These are phyloP conservation scores for Sporothrix humicola DNA, from an alignment of 2,329 filamentous ascomycete species.

Conservation along the genomic window DNA sequence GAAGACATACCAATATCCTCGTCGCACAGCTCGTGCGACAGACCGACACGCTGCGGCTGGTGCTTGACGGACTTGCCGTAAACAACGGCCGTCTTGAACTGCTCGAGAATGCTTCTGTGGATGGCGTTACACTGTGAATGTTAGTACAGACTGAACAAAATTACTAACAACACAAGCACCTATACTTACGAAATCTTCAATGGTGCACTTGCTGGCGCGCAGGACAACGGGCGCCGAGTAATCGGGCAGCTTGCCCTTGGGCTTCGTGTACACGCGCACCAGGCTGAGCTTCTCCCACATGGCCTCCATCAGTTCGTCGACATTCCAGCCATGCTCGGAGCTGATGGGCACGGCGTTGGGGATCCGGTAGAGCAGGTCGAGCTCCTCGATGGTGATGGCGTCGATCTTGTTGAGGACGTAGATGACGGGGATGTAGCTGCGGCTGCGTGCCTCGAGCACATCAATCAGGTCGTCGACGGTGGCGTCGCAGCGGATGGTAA, in stretches of 20 bases:
- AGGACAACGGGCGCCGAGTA: conserved; percentile 92
- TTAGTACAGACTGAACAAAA: not conserved
- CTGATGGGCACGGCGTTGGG: conserved; percentile 97
- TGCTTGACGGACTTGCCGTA: conserved; percentile 99
- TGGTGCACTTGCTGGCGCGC: conserved; percentile 78
- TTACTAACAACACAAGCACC: not conserved
- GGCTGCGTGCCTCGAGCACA: conserved; percentile 88
- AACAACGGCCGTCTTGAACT: conserved; percentile 94
- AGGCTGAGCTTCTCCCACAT: conserved; percentile 98
- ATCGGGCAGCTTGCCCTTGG: conserved; percentile 92
- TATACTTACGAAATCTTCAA: conserved; percentile 93
- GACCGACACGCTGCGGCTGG: conserved; percentile 92
- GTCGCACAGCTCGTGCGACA: conserved; percentile 88
- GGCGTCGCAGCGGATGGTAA: conserved; percentile 96
- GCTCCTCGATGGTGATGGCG: conserved; percentile 94
- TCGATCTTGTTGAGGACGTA: conserved; percentile 99
- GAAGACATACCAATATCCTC: conserved; percentile 86
- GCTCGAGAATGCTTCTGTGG: conserved; percentile 92
- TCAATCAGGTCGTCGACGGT: conserved; percentile 98
- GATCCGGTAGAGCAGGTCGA: conserved; percentile 94
- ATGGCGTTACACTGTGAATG: conserved; percentile 86
- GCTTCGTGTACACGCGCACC: conserved; percentile 94
- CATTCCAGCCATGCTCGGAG: conserved; percentile 96
- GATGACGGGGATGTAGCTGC: conserved; percentile 97
- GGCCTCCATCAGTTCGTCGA: conserved; percentile 93